Percentiles rank a stretch among this genome's conserved stretches.
Evolutionary conservation across 306 rosid genomes (phyloP).

Genomic region (Rosa lucieae): DNA sequence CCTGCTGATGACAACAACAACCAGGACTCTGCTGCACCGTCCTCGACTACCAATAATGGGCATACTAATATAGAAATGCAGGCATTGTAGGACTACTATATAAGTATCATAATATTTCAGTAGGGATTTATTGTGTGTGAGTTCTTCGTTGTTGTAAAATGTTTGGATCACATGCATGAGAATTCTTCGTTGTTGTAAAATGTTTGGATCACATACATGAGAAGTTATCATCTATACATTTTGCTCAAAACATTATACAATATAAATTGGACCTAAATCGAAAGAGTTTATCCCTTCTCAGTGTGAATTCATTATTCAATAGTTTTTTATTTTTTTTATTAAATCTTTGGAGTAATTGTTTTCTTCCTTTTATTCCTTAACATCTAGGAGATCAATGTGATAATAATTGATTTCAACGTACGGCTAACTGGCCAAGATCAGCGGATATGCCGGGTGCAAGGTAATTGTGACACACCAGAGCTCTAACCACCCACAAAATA

Average conservation of each 20-base stretch:
- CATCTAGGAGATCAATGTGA: too few relatives aligned
- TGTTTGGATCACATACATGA: constrained; percentile 10
- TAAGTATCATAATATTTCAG: constrained; percentile 9
- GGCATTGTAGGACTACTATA: constrained; percentile 42
- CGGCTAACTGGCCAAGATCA: too few relatives aligned
- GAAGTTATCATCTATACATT: background rate
- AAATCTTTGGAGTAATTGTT: too few relatives aligned
- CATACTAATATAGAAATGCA: constrained; percentile 84
- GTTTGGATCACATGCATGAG: constrained; percentile 10
- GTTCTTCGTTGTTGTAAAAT: constrained; percentile 7
- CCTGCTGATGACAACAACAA: constrained; percentile 35
- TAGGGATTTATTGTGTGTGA: constrained; percentile 13
- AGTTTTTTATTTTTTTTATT: too few relatives aligned
- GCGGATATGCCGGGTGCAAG: too few relatives aligned
- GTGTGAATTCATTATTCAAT: too few relatives aligned
- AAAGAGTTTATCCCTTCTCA: too few relatives aligned
- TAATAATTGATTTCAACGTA: too few relatives aligned
- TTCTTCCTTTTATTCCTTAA: too few relatives aligned
- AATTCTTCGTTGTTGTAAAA: constrained; percentile 6
- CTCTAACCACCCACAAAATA: too few relatives aligned
- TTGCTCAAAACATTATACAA: background rate
- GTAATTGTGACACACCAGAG: too few relatives aligned
- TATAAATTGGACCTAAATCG: background rate
- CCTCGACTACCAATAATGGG: constrained; percentile 50
- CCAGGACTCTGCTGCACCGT: constrained; percentile 38